phyloP scores from a whole-genome alignment of 73 alveolate species.

The Paraurostyla sp. region DNA sequence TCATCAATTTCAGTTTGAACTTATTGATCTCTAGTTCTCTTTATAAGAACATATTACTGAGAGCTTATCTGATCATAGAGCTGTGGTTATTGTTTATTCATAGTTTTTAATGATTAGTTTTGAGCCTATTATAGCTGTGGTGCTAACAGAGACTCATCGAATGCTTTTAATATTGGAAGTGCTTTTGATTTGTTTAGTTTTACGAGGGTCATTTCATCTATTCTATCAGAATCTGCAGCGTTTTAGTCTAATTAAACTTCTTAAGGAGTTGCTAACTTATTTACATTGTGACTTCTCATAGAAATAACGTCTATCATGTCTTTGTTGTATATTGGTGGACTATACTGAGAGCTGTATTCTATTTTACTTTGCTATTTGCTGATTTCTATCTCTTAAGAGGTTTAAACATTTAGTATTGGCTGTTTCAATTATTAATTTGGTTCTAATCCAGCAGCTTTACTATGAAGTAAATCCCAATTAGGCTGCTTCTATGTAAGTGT shows the following conservation, averaged over 20 bases:
- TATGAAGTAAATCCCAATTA: too few relatives aligned
- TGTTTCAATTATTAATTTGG: too few relatives aligned
- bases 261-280: too few relatives aligned
- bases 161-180: not conserved
- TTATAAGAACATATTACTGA: not conserved
- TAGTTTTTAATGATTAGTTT: not conserved
- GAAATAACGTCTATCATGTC: too few relatives aligned
- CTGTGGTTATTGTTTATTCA: not conserved
- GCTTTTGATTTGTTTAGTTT: slow-evolving; percentile 19
- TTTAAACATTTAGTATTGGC: too few relatives aligned
- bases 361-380: too few relatives aligned
- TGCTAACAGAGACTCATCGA: slow-evolving; percentile 19
- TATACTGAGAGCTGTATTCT: too few relatives aligned
- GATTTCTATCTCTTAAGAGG: too few relatives aligned
- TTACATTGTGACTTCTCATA: too few relatives aligned
- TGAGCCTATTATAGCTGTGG: not conserved
- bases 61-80: not conserved
- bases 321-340: too few relatives aligned
- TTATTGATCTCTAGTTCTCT: slow-evolving; percentile 5
- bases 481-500: not conserved
- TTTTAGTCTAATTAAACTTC: not conserved
- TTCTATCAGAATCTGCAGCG: not conserved
- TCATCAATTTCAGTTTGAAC: not conserved
- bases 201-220: not conserved
- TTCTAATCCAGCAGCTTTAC: too few relatives aligned